Conservation (phyloP, 129 eudicot species). For the Flaveria ramosissima region DNA sequence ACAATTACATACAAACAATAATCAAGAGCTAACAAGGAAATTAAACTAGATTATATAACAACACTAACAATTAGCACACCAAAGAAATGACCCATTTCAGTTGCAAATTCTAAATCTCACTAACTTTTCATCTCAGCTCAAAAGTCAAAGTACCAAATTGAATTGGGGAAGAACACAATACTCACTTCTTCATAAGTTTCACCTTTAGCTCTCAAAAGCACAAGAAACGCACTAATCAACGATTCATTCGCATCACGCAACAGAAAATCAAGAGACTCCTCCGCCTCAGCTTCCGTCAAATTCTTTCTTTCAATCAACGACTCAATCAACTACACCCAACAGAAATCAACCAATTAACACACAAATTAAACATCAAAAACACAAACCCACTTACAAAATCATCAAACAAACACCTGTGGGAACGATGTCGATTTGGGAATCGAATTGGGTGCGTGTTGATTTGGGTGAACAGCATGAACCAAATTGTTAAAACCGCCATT, state of each 20-base stretch:
- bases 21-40: neutral
- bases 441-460: constrained; percentile 14
- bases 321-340: constrained; percentile 53
- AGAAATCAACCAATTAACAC: constrained; percentile 6
- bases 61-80: constrained; percentile 5
- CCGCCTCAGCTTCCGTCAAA: constrained; percentile 65
- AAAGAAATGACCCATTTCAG: neutral
- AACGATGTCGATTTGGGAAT: constrained; percentile 37
- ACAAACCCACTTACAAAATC: neutral
- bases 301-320: constrained; percentile 53
- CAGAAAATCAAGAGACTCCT: constrained; percentile 53
- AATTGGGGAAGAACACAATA: neutral
- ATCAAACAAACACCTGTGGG: constrained; percentile 36
- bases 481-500: neutral
- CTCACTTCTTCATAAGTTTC: constrained; percentile 79
- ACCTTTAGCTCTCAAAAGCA: constrained; percentile 71
- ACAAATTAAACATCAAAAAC: neutral
- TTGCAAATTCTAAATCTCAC: neutral
- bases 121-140: neutral
- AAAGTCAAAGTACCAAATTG: neutral
- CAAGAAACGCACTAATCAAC: constrained; percentile 74
- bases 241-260: constrained; percentile 59
- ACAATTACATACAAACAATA: neutral
- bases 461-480: constrained; percentile 6
- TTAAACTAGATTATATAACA: neutral